Percentiles rank a stretch among this genome's conserved stretches.
These are phyloP conservation scores for sunflower (Helianthus annuus) DNA, from an alignment of 129 eudicot species.

Conservation along the genomic window DNA sequence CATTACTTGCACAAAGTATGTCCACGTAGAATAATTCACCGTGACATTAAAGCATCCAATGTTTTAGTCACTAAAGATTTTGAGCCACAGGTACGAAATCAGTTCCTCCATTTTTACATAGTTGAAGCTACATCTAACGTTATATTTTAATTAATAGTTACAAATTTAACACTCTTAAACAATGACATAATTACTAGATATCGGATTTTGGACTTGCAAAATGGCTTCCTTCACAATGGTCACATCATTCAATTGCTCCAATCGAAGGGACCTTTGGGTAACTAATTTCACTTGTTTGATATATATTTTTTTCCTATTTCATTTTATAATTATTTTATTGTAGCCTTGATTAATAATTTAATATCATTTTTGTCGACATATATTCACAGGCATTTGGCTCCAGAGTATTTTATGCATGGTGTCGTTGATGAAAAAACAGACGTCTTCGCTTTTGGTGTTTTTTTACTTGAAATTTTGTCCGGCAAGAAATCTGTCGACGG, in stretches of 20 bases:
- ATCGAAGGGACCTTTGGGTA: conserved; percentile 99
- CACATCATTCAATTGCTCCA: conserved; percentile 93
- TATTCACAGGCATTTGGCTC: conserved; percentile 80
- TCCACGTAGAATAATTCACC: conserved; percentile 90
- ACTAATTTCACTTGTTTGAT: not conserved
- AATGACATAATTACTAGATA: conserved; percentile 43
- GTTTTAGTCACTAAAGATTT: conserved; percentile 68
- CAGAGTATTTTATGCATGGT: conserved; percentile 96
- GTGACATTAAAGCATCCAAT: conserved; percentile 92
- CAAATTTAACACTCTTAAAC: not conserved
- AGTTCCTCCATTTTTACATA: not conserved
- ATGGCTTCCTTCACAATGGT: conserved; percentile 99
- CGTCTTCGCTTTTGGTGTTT: conserved; percentile 92
- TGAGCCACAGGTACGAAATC: conserved; percentile 70
- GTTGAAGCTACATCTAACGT: not conserved
- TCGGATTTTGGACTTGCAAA: conserved; percentile 98
- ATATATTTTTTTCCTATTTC: not conserved
- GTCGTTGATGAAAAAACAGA: conserved; percentile 97
- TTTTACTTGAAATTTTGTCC: conserved; percentile 78
- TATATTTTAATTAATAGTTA: not conserved
- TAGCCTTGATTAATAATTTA: not conserved
- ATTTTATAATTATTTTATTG: not conserved
- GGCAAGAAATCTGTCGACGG: conserved; percentile 90
- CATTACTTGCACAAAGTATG: conserved; percentile 94
- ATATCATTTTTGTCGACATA: not conserved